A percentile compares a stretch with the other conserved stretches of the same genome.
These are phyloP conservation scores for Metarhizium brunneum DNA, from an alignment of 2,329 filamentous ascomycete species.

Conservation along the genomic window DNA sequence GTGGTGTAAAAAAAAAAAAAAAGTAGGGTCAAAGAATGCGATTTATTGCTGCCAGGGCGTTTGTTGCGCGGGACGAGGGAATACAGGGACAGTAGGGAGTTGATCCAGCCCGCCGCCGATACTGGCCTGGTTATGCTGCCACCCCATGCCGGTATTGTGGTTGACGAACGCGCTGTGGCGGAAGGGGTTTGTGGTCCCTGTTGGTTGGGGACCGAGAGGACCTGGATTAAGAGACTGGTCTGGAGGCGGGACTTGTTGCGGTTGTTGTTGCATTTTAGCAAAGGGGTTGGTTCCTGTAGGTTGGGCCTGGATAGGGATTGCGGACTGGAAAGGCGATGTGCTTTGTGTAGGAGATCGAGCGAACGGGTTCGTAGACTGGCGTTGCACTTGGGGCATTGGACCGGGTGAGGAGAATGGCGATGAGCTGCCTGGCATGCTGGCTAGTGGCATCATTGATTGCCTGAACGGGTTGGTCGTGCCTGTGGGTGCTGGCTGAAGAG, in stretches of 20 bases:
- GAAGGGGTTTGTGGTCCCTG: constrained; percentile 90
- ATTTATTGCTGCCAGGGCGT: constrained; percentile 48
- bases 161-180: constrained; percentile 85
- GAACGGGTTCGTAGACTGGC: constrained; percentile 80
- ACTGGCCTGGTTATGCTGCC: constrained; percentile 70
- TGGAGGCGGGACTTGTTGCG: constrained; percentile 22
- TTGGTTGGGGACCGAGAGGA: constrained; percentile 62
- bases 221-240: constrained; percentile 24
- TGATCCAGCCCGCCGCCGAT: constrained; percentile 77
- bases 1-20: constrained; percentile 3
- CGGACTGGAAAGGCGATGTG: constrained; percentile 17
- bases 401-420: constrained; percentile 30
- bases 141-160: constrained; percentile 77
- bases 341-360: constrained; percentile 53
- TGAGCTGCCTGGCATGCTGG: constrained; percentile 27
- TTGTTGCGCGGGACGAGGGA: constrained; percentile 67
- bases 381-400: constrained; percentile 32
- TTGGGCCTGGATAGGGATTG: constrained; percentile 34
- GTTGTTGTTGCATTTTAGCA: constrained; percentile 27
- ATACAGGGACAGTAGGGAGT: constrained; percentile 71
- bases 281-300: constrained; percentile 53
- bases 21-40: constrained; percentile 10
- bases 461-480: constrained; percentile 84
- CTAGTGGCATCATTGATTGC: constrained; percentile 70
- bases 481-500: constrained; percentile 33